Evolutionary conservation across 805 yeast species (phyloP).

Genomic region (Alloascoidea hylecoeti): DNA sequence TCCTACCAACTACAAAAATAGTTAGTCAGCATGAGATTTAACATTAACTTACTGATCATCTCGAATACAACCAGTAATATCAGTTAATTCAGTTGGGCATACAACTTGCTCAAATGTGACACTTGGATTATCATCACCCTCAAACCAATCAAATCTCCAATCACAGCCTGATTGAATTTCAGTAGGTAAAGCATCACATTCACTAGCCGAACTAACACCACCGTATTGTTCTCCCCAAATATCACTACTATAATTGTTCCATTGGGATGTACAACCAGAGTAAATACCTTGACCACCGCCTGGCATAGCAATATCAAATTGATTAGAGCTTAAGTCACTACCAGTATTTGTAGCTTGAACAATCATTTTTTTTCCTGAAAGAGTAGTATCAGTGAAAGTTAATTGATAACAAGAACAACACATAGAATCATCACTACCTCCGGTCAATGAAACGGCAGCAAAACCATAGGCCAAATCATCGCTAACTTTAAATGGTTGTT

Average conservation of each 20-base stretch:
- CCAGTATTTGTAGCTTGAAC: constrained; percentile 4
- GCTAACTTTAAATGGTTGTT: constrained; percentile 3
- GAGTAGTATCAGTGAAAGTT: constrained; percentile 3
- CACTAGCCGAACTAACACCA: constrained; percentile 1
- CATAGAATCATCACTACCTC: neutral
- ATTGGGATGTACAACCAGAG: constrained; percentile 2
- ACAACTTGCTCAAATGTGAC: constrained; percentile 3
- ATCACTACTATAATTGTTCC: neutral
- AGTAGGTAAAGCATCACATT: constrained; percentile 2
- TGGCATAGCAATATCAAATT: constrained; percentile 5
- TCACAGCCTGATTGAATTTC: constrained; percentile 3
- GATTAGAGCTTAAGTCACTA: constrained; percentile 2
- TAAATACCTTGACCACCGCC: constrained; percentile 4
- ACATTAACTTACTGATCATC: too few species aligned
- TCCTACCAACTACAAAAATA: too few species aligned
- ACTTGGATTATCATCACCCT: constrained; percentile 3
- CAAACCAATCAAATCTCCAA: constrained; percentile 4
- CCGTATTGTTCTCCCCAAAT: constrained; percentile 4
- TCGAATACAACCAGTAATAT: constrained; percentile 4
- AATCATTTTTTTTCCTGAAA: constrained; percentile 3
- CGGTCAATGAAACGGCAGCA: constrained; percentile 3
- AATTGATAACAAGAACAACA: constrained; percentile 4
- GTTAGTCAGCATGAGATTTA: too few species aligned
- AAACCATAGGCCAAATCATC: constrained; percentile 3
- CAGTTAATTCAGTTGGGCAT: constrained; percentile 4